Conservation (phyloP, 306 rosid genomes). For the Casuarina glauca region DNA sequence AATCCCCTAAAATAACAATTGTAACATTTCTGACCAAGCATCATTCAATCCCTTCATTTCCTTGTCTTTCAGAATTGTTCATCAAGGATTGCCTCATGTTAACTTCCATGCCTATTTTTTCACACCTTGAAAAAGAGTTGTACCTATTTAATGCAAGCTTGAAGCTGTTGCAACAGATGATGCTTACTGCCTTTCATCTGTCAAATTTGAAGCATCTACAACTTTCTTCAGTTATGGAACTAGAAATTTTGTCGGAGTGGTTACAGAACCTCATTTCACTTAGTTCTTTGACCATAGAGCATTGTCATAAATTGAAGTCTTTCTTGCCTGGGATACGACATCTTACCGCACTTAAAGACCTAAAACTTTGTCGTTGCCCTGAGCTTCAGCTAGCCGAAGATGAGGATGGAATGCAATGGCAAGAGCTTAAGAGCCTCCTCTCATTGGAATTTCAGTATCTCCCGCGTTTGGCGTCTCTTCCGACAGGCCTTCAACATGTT, state of each 20-base stretch:
- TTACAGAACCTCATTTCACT: too few species aligned
- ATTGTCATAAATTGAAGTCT: too few species aligned
- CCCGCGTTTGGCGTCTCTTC: conserved; percentile 8
- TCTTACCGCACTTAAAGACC: too few species aligned
- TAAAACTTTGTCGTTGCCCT: too few species aligned
- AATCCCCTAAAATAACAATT: too few species aligned
- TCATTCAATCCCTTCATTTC: neutral
- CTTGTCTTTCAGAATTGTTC: neutral
- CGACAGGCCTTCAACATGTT: conserved; percentile 5
- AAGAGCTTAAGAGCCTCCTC: neutral
- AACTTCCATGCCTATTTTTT: neutral
- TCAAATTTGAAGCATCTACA: too few species aligned
- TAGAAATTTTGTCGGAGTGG: too few species aligned
- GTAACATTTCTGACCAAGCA: neutral
- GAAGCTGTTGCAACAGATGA: neutral
- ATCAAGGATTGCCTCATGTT: neutral
- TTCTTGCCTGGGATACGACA: too few species aligned
- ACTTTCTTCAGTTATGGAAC: too few species aligned
- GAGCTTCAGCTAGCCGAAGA: neutral
- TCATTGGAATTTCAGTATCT: fast-evolving
- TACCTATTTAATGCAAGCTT: neutral
- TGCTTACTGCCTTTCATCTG: too few species aligned
- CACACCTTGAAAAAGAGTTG: neutral
- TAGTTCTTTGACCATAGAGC: too few species aligned
- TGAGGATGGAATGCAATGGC: neutral